Base-by-base conservation (phyloP, 2,329 filamentous ascomycete species). In the Diaporthe batatas region DNA sequence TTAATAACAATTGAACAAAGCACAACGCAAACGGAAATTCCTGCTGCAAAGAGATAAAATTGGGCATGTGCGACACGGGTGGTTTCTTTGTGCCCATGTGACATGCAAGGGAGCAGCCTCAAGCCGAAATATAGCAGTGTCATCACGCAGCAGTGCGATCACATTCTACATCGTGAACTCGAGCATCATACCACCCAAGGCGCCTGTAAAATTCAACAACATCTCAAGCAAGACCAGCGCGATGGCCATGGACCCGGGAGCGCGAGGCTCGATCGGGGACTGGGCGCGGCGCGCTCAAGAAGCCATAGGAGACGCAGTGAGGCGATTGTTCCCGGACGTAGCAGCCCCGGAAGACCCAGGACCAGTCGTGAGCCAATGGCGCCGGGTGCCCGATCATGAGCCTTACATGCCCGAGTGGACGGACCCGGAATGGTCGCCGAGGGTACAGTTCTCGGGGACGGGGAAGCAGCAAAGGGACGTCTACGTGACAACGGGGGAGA, bases 11-110 rank as follows among this genome's bases (percentile, higher is more conserved):
- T 34, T 16, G 59, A 64, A 49, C 59, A 64, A 49, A 64, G 59
- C 59, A 47, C 12, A 49, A 47, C 58, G 59, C 8, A 49, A 42
- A 64, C 59, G 59, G 59, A 47, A 64, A 34, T 14, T 4, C 12
- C 10, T 6, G 8, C 14, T n/a, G 32, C 54, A 39, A 11, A 39
- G 32, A 23, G n/a, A 14, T 8, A n/a, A n/a, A n/a, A n/a, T 47
- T 47, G n/a, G 14, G 47, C 32, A 4, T n/a, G 1, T 59, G 23
- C 21, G 58, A 10, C 32, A 12, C 6, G 32, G 39, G 14, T 42
- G 55, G 23, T 39, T 42, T 8, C 55, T 64, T 64, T 64, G 44
- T 47, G 7, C 7, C 18, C 18, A 6, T 21, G 6, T 47, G 18
- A 21, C 44, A 47, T 44, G 16, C 18, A 21, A 6, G 16, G 2